phyloP scores from a whole-genome alignment of 2,329 filamentous ascomycete species.

The Colletotrichum orchidophilum region DNA sequence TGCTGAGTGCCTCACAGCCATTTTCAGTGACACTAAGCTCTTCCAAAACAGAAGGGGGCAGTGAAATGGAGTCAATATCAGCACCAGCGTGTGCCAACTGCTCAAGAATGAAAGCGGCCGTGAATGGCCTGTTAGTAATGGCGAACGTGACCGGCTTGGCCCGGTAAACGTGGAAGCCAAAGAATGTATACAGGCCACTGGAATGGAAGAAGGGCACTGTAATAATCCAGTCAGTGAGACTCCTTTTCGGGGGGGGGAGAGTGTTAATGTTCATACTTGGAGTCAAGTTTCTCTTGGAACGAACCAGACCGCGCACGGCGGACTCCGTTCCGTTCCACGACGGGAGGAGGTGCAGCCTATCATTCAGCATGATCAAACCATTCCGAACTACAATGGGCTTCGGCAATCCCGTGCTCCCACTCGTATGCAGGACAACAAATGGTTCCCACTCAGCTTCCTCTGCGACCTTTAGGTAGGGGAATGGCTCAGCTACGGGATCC shows the following conservation, averaged over 20 bases:
- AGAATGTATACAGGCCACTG: slow-evolving; percentile 40
- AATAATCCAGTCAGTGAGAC: background rate
- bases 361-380: slow-evolving; percentile 48
- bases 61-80: slow-evolving; percentile 36
- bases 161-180: slow-evolving; percentile 33
- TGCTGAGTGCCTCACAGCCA: background rate
- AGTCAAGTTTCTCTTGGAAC: background rate
- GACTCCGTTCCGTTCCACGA: slow-evolving; percentile 37
- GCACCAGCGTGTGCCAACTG: slow-evolving; percentile 40
- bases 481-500: slow-evolving; percentile 41
- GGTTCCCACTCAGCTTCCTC: slow-evolving; percentile 53
- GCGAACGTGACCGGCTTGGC: slow-evolving; percentile 38
- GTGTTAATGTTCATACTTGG: background rate
- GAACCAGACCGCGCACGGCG: slow-evolving; percentile 18
- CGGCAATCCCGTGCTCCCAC: slow-evolving; percentile 55
- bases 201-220: slow-evolving; percentile 51
- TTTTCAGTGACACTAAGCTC: slow-evolving; percentile 44
- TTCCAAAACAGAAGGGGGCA: slow-evolving; percentile 53
- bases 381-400: slow-evolving; percentile 52
- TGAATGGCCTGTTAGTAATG: slow-evolving; percentile 45
- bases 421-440: slow-evolving; percentile 52
- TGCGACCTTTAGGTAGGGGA: slow-evolving; percentile 50
- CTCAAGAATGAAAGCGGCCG: slow-evolving; percentile 43
- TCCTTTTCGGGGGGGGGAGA: background rate
- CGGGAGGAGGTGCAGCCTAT: slow-evolving; percentile 40